Percentiles rank a stretch among this genome's conserved stretches.
These are phyloP conservation scores for Hericium coralloides DNA, from an alignment of 768 basidiomycete genomes.

Conservation along the genomic window DNA sequence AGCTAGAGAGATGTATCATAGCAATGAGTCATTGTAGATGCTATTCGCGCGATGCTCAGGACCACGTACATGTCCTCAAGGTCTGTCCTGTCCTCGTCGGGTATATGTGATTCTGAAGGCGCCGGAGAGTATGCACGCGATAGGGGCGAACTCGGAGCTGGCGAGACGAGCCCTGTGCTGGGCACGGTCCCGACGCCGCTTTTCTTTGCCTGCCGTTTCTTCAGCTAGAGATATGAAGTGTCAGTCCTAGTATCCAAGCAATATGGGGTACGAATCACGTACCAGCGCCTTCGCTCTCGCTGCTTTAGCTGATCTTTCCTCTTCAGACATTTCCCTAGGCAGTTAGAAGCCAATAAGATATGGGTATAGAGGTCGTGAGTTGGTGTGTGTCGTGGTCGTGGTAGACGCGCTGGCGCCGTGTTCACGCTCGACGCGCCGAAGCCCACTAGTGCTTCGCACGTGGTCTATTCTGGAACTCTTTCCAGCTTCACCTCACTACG, in stretches of 20 bases:
- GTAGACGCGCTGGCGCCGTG: background rate
- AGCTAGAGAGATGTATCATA: constrained; percentile 22
- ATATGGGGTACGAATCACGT: constrained; percentile 16
- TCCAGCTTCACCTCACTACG: too few relatives aligned
- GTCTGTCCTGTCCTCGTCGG: constrained; percentile 37
- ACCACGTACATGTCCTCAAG: constrained; percentile 58
- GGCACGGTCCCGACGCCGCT: constrained; percentile 25
- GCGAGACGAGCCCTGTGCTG: constrained; percentile 25
- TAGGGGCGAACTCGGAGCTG: constrained; percentile 36
- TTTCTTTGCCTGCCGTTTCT: constrained; percentile 67
- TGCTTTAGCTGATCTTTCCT: constrained; percentile 73
- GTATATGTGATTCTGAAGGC: constrained; percentile 12
- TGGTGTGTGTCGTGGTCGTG: background rate
- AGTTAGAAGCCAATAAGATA: background rate
- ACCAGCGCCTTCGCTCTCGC: constrained; percentile 83
- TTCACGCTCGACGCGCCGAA: too few relatives aligned
- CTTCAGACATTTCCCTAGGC: constrained; percentile 36
- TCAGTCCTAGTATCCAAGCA: background rate
- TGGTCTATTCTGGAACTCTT: too few relatives aligned
- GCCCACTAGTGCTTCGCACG: too few relatives aligned
- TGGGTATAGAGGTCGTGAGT: background rate
- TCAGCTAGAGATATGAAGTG: constrained; percentile 51
- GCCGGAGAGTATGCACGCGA: constrained; percentile 20
- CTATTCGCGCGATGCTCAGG: background rate
- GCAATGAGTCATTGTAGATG: background rate